Evolutionary conservation across 2,329 filamentous ascomycete genomes (phyloP), one percentile per base, ranked within the genome.

Genomic region (Colletotrichum ledebouriae): DNA sequence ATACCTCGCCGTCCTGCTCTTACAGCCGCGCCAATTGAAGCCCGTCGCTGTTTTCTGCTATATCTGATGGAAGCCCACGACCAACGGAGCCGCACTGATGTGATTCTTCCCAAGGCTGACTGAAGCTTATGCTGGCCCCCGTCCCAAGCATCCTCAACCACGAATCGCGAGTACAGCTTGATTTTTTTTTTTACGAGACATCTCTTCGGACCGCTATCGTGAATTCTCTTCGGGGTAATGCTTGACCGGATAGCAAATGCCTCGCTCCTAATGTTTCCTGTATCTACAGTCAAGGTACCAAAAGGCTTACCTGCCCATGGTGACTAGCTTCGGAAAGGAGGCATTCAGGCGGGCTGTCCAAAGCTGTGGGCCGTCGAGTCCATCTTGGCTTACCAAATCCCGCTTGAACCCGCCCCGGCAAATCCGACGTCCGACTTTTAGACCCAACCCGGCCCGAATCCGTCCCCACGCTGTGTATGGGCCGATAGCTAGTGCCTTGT

Each of bases 361-460:
- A 68, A 10, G n/a, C 33, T 13, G 53, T 55, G 39, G 47, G 41
- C 37, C 37, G 37, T 11, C 4, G 17, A 20, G 3, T 15, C 29
- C 46, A 53, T 37, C 41, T 46, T 57, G 47, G 61, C 65, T 68
- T 55, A 68, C 55, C 59, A 49, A 65, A 42, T 25, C 47, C 47
- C 65, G 55, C 53, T 15, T 41, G 41, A 55, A 20, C 22, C 47
- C 46, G 47, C 41, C 61, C 65, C 61, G 55, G 56, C 37, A 60
- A 55, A 68, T 68, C 65, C 65, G 55, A 60, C 53, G 47, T 56
- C 55, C 61, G 55, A 59, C 53, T 46, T 46, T 58, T 34, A 58
- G 44, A 67, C 33, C 42, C 22, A 37, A 39, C 65, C 60, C 60
- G 55, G 56, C 62, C 49, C 61, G 65, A 67, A 33, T 59, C 55